Conservation (phyloP, 1,139 yeast species). For the Meyerozyma elateridarum region DNA sequence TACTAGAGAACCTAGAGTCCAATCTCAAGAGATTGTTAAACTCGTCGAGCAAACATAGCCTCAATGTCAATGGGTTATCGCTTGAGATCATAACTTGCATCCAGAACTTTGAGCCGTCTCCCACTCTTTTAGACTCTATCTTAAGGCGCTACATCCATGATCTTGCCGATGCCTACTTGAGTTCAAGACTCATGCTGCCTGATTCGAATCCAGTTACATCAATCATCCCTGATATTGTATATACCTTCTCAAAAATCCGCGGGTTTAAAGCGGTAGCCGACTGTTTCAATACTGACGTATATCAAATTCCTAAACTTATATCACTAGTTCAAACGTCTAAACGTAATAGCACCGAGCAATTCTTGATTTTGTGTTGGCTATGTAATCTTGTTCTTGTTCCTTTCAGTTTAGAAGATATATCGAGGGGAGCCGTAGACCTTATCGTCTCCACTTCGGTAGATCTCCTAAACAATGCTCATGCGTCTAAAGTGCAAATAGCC, state of each 20-base stretch:
- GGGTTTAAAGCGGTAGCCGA: conserved; percentile 57
- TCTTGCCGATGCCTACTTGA: conserved; percentile 26
- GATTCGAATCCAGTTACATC: conserved; percentile 5
- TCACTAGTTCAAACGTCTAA: conserved; percentile 13
- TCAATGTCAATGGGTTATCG: too few species aligned
- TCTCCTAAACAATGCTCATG: conserved; percentile 21
- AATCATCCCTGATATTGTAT: conserved; percentile 33
- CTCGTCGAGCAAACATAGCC: too few species aligned
- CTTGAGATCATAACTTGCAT: conserved; percentile 13
- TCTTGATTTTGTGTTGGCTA: conserved; percentile 67
- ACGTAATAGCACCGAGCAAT: conserved; percentile 50
- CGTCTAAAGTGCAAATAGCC: conserved; percentile 25
- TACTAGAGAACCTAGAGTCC: too few species aligned
- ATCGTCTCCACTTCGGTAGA: conserved; percentile 26
- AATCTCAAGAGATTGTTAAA: too few species aligned
- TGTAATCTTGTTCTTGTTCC: conserved; percentile 68
- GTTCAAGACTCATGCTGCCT: neutral
- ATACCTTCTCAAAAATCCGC: conserved; percentile 59
- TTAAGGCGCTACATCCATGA: conserved; percentile 28
- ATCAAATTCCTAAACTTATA: conserved; percentile 38
- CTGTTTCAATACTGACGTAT: conserved; percentile 58
- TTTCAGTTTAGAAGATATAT: conserved; percentile 47
- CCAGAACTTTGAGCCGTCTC: conserved; percentile 52
- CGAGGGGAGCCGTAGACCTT: conserved; percentile 30
- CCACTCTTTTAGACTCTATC: conserved; percentile 44